phyloP scores from a whole-genome alignment of 139 green algal genomes.

The Edaphochlamys debaryana region DNA sequence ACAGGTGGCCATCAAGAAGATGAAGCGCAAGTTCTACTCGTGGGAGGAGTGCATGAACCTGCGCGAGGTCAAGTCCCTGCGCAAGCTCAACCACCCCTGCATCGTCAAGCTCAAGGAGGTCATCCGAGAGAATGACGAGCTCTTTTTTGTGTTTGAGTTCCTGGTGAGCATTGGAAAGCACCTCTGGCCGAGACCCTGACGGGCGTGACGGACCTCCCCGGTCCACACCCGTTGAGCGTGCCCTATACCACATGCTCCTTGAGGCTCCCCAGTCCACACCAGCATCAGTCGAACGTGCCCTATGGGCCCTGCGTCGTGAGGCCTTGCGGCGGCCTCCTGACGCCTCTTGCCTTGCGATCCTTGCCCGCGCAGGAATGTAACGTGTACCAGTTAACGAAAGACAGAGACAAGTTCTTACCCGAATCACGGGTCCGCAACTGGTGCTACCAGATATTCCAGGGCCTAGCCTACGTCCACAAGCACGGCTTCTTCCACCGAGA shows the following conservation, averaged over 20 bases:
- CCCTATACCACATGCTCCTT: no score
- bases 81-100: slow-evolving; percentile 93
- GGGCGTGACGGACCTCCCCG: no score
- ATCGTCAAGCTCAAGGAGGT: slow-evolving; percentile 98
- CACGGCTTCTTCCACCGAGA: slow-evolving; percentile 96
- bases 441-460: slow-evolving; percentile 92
- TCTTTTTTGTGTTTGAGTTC: slow-evolving; percentile 98
- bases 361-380: slow-evolving; percentile 82
- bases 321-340: no score
- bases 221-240: no score
- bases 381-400: slow-evolving; percentile 96
- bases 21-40: slow-evolving; percentile 97
- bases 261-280: no score
- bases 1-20: slow-evolving; percentile 98
- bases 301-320: no score
- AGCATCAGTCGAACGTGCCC: no score
- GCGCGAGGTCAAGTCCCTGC: slow-evolving; percentile 87
- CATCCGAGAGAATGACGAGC: slow-evolving; percentile 95
- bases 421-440: slow-evolving; percentile 87
- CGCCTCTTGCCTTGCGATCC: no score
- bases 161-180: slow-evolving; percentile 82
- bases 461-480: slow-evolving; percentile 94
- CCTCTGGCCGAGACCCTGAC: no score
- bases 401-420: slow-evolving; percentile 82
- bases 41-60: slow-evolving; percentile 98